phyloP scores from a whole-genome alignment of 352 stramenopile genomes.

The Phytophthora megakarya region DNA sequence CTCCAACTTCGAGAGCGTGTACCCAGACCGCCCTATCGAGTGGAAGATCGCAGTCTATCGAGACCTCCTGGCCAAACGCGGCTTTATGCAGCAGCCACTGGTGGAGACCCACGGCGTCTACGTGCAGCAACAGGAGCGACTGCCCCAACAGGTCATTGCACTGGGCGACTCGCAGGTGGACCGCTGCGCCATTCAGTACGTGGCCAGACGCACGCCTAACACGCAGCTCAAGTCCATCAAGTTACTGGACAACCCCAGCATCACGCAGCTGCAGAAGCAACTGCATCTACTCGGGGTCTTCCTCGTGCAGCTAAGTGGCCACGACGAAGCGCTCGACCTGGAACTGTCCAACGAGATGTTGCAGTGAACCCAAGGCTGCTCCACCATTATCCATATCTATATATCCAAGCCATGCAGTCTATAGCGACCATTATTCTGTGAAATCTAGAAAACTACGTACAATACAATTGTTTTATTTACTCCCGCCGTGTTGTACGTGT shows the following conservation, averaged over 20 bases:
- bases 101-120: conserved; percentile 27
- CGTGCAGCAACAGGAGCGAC: conserved; percentile 34
- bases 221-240: conserved; percentile 80
- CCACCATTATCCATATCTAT: conserved; percentile 34
- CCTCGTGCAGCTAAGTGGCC: conserved; percentile 61
- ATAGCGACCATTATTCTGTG: conserved; percentile 10
- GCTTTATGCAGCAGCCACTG: conserved; percentile 24
- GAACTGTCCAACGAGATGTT: conserved; percentile 77
- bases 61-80: conserved; percentile 51
- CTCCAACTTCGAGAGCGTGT: conserved; percentile 60
- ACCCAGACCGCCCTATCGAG: conserved; percentile 65
- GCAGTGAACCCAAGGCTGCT: conserved; percentile 34
- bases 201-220: conserved; percentile 51
- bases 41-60: conserved; percentile 83
- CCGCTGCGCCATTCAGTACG: conserved; percentile 72
- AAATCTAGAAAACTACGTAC: conserved; percentile 31
- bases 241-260: conserved; percentile 75
- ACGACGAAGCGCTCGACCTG: conserved; percentile 72
- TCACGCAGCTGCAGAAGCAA: conserved; percentile 78
- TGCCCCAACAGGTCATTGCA: conserved; percentile 66
- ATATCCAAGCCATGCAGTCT: conserved; percentile 27
- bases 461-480: conserved; percentile 33
- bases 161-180: conserved; percentile 76
- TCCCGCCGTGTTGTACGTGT: neutral
- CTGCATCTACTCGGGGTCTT: conserved; percentile 63